Percentiles rank a stretch among this genome's conserved stretches.
phyloP scores from a whole-genome alignment of 2,329 filamentous ascomycete genomes.

The Colletotrichum sp. region DNA sequence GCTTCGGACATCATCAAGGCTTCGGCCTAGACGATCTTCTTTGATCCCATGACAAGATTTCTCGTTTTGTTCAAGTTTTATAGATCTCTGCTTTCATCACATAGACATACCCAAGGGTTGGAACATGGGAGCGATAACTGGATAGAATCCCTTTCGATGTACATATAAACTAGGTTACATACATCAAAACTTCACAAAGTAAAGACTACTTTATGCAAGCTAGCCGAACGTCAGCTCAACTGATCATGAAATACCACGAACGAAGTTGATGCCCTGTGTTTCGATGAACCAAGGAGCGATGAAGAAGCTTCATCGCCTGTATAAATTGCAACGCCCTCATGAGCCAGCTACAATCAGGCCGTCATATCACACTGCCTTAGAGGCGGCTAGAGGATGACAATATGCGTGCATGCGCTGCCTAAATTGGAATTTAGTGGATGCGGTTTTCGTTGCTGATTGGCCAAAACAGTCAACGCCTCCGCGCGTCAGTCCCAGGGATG shows the following conservation, averaged over 20 bases:
- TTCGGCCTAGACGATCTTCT: neutral
- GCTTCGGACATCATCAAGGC: conserved; percentile 34
- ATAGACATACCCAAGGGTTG: neutral
- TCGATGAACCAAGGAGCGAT: neutral
- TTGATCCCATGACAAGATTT: neutral
- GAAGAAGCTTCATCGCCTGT: neutral
- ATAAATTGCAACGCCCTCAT: neutral
- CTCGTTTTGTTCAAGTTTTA: neutral
- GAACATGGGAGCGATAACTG: neutral
- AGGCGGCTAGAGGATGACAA: neutral
- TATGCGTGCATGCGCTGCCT: neutral
- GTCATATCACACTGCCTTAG: neutral
- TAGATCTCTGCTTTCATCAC: neutral
- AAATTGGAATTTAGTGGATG: neutral
- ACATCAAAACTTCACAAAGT: neutral
- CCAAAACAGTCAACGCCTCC: rapidly evolving
- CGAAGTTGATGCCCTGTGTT: neutral
- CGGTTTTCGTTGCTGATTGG: neutral
- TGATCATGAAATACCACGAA: neutral
- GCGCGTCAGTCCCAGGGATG: neutral
- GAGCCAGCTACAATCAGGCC: rapidly evolving
- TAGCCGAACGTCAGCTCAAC: too few relatives aligned
- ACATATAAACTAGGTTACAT: neutral
- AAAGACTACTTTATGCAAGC: rapidly evolving
- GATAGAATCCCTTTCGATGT: neutral